A percentile compares a stretch with the other conserved stretches of the same genome.
phyloP scores from a whole-genome alignment of 371 early-diverging fungal species.

The Mortierella sp. region DNA sequence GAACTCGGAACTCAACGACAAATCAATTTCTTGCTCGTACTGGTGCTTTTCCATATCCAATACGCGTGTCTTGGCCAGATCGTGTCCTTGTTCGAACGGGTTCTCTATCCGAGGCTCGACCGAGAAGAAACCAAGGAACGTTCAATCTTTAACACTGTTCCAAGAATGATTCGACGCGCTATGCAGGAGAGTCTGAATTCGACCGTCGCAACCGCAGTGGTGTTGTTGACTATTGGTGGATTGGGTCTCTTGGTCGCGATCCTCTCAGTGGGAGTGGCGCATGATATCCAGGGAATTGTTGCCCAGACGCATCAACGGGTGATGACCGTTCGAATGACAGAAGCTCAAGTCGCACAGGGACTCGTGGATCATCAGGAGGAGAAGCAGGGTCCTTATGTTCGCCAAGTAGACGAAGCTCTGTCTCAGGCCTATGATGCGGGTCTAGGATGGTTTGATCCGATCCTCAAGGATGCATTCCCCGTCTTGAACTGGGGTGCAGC shows the following conservation, averaged over 20 bases:
- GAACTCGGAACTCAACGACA: constrained; percentile 28
- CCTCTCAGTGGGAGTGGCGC: constrained; percentile 35
- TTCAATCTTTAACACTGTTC: constrained; percentile 22
- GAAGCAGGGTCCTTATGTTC: not conserved
- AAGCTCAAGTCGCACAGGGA: constrained; percentile 1
- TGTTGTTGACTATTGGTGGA: constrained; percentile 20
- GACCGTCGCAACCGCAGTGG: constrained; percentile 20
- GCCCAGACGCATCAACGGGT: constrained; percentile 42
- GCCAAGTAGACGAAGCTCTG: constrained; percentile 23
- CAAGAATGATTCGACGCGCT: constrained; percentile 17
- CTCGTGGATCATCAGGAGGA: not conserved
- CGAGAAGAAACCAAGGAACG: constrained; percentile 23
- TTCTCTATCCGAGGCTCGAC: constrained; percentile 22
- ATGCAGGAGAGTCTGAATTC: constrained; percentile 43
- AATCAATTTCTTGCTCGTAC: constrained; percentile 15
- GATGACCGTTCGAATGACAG: constrained; percentile 7
- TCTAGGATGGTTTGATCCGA: constrained; percentile 40
- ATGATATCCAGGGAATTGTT: constrained; percentile 45
- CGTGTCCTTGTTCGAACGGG: constrained; percentile 22
- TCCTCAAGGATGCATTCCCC: constrained; percentile 45
- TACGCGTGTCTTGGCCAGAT: constrained; percentile 30
- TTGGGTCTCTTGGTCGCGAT: constrained; percentile 20
- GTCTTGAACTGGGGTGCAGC: constrained; percentile 29
- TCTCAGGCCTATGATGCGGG: constrained; percentile 33
- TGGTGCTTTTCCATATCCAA: constrained; percentile 22